Percentiles rank a stretch among this genome's conserved stretches.
Conservation (phyloP, 2,329 filamentous ascomycete species). For the Monosporascus cannonballus region DNA sequence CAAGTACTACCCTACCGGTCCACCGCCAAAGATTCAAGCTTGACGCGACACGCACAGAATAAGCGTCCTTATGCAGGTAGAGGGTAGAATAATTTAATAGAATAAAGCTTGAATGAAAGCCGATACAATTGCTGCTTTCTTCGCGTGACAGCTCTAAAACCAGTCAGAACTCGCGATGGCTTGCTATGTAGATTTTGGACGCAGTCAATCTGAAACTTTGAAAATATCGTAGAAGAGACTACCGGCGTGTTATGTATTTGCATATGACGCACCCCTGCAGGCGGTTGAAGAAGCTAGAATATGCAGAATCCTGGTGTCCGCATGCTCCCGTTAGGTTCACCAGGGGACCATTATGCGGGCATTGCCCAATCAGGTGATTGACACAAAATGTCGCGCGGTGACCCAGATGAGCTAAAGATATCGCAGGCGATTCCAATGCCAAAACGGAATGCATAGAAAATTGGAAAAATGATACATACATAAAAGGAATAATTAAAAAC, state of each 20-base stretch:
- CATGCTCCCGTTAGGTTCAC: background rate
- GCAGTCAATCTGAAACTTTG: too few species aligned
- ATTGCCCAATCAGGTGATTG: background rate
- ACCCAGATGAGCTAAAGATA: background rate
- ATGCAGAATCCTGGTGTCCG: background rate
- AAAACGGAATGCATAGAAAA: too few species aligned
- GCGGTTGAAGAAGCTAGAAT: background rate
- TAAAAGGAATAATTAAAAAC: too few species aligned
- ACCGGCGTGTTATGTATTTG: background rate
- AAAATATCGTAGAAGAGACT: background rate
- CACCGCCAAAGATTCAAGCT: too few species aligned
- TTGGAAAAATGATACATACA: too few species aligned
- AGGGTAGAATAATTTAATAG: constrained; percentile 2
- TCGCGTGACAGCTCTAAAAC: too few species aligned
- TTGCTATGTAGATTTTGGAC: too few species aligned
- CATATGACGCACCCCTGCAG: background rate
- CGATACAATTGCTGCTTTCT: too few species aligned
- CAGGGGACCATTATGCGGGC: background rate
- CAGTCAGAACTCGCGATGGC: too few species aligned
- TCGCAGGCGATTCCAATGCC: too few species aligned
- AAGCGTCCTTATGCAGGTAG: constrained; percentile 2
- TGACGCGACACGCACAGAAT: too few species aligned
- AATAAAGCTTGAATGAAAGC: too few species aligned
- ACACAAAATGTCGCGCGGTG: background rate
- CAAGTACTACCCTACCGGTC: background rate